A percentile compares a stretch with the other conserved stretches of the same genome.
Evolutionary conservation across 495 filamentous ascomycete genomes (phyloP).

Genomic region (Xylaria sp.): DNA sequence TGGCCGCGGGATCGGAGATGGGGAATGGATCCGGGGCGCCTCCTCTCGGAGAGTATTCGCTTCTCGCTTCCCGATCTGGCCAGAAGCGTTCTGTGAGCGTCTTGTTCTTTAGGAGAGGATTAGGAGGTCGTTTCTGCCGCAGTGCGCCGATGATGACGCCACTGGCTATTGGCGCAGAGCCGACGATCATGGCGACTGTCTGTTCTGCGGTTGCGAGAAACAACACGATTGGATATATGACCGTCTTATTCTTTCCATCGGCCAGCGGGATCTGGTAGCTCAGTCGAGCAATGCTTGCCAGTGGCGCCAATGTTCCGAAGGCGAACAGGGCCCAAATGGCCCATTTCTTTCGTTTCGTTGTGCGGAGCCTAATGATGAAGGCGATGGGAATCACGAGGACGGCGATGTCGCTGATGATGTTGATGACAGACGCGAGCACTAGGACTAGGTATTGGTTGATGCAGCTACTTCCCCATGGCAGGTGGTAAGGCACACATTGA

Average conservation of each 20-base stretch:
- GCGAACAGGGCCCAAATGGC: conserved; percentile 30
- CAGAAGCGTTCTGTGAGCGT: conserved; percentile 5
- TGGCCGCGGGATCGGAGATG: background rate
- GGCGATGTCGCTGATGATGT: conserved; percentile 32
- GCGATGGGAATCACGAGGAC: conserved; percentile 28
- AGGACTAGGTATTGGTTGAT: conserved; percentile 29
- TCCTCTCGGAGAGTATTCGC: background rate
- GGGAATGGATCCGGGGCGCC: background rate
- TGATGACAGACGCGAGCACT: conserved; percentile 30
- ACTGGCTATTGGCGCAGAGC: conserved; percentile 26
- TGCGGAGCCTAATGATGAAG: conserved; percentile 24
- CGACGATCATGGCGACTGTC: conserved; percentile 25
- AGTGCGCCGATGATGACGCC: conserved; percentile 15
- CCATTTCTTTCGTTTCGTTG: conserved; percentile 26
- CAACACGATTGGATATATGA: conserved; percentile 28
- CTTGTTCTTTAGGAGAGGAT: background rate
- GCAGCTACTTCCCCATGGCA: conserved; percentile 29
- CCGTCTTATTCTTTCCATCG: conserved; percentile 24
- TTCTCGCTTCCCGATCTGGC: conserved; percentile 10
- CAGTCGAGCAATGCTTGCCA: conserved; percentile 29
- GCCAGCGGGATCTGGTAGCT: conserved; percentile 22
- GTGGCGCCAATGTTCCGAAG: conserved; percentile 27
- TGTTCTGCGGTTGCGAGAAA: conserved; percentile 41
- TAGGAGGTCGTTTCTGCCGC: background rate
- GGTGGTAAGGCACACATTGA: conserved; percentile 29